Base-by-base conservation (phyloP, 495 filamentous ascomycete genomes). In the Cenococcum geophilum region DNA sequence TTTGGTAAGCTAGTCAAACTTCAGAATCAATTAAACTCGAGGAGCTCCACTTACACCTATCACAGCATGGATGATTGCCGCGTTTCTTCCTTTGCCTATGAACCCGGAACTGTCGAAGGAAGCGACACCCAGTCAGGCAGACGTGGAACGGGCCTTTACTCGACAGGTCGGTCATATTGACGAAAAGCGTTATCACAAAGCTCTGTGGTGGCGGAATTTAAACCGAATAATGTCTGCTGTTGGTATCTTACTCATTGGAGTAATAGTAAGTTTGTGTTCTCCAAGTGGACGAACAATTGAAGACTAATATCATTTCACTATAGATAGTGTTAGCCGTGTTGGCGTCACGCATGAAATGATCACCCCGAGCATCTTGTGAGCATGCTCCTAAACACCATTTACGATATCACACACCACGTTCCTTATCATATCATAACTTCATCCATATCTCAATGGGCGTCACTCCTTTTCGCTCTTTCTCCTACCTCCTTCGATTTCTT, bases 191-290 rank as follows among this genome's bases (percentile, higher is more conserved):
- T 89, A 89, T 70, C 80, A 89, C 67, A 96, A 90, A 70, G 90
- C 90, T 12, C 80, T 82, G 40, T 97, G 92, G 91, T 97, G 93
- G 93, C 82, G 93, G 60, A 88, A 83, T 60, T 78, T 97, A 49
- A 98, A 98, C 73, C 85, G 91, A 45, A 81, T 85, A 68, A 92
- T 98, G 89, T 84, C 85, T 55, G 74, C 88, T 43, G 67, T 95
- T 51, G 93, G 93, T 16, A 70, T 93, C 14, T 75, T 88, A 58
- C 82, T 98, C 35, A 82, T 96, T 58, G 83, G 82, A 57, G 83
- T 86, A 25, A 79, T 96, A 59, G 82, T 92, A 70, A 78, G 85
- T 80, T 58, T 40, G 18, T 8, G 1, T 14, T 27, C 16, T 57
- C 1, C 23, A 16, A 16, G 3, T 25, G 14, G 5, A 21, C 21